Evolutionary conservation across 192 early-diverging fungal genomes (phyloP).

Genomic region (Backusella circina): DNA sequence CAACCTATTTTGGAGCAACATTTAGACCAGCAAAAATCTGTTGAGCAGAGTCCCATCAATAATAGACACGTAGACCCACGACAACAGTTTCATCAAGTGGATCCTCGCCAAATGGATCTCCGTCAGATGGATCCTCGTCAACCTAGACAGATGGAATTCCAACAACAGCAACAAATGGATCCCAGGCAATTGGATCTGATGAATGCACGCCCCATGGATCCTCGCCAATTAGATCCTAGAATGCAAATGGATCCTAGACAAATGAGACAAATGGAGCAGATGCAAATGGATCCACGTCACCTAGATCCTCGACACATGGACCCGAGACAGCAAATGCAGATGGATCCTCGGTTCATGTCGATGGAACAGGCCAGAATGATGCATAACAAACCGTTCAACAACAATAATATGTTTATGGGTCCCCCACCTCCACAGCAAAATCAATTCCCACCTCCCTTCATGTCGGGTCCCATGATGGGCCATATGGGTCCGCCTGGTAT

Average conservation of each 20-base stretch:
- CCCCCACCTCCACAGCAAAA: constrained; percentile 7
- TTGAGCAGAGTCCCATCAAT: not conserved
- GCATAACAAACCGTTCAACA: constrained; percentile 7
- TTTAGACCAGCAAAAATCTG: not conserved
- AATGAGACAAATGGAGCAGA: not conserved
- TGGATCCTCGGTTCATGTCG: constrained; percentile 6
- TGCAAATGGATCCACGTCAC: not conserved
- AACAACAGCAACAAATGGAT: no score
- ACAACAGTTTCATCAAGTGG: not conserved
- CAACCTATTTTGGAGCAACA: not conserved
- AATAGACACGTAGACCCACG: not conserved
- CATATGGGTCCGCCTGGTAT: constrained; percentile 10
- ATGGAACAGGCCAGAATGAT: constrained; percentile 6
- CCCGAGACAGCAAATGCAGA: not conserved
- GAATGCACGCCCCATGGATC: not conserved
- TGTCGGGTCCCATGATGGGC: constrained; percentile 14
- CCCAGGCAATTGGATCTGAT: constrained; percentile 10
- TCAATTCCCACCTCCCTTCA: constrained; percentile 9
- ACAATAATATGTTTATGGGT: constrained; percentile 19
- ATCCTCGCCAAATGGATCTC: not conserved
- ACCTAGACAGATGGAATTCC: no score
- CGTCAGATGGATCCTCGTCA: constrained; percentile 17
- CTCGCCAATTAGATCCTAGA: not conserved
- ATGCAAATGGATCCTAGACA: not conserved
- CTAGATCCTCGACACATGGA: not conserved